These are phyloP conservation scores for Yamadazyma mexicana DNA, from an alignment of 1,139 yeast genomes.

Conservation along the genomic window DNA sequence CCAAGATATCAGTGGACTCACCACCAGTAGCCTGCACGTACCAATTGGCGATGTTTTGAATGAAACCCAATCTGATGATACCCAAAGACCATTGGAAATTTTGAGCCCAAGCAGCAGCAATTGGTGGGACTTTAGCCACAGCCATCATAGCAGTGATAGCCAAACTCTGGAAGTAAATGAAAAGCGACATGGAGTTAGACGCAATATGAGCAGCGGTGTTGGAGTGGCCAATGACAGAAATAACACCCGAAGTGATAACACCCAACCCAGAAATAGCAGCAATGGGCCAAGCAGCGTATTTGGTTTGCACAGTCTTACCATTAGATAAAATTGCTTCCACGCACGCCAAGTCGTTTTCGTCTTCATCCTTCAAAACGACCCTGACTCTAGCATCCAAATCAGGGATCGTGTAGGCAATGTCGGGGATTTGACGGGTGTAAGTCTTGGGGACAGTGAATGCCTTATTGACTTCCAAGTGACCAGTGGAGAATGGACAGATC, in stretches of 20 bases:
- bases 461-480: slow-evolving; percentile 69
- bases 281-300: slow-evolving; percentile 95
- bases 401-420: slow-evolving; percentile 85
- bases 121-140: slow-evolving; percentile 88
- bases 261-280: slow-evolving; percentile 92
- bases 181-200: slow-evolving; percentile 87
- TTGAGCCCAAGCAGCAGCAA: slow-evolving; percentile 98
- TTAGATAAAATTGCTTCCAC: slow-evolving; percentile 85
- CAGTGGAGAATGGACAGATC: slow-evolving; percentile 83
- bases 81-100: slow-evolving; percentile 98
- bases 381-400: slow-evolving; percentile 91
- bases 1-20: slow-evolving; percentile 68
- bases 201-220: slow-evolving; percentile 97
- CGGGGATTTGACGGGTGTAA: slow-evolving; percentile 62
- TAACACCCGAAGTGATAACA: slow-evolving; percentile 79
- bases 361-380: slow-evolving; percentile 53
- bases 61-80: slow-evolving; percentile 72
- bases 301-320: slow-evolving; percentile 93
- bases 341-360: slow-evolving; percentile 68
- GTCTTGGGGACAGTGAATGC: slow-evolving; percentile 44
- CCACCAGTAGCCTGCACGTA: slow-evolving; percentile 98
- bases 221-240: slow-evolving; percentile 85
- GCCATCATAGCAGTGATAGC: slow-evolving; percentile 97
- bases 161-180: slow-evolving; percentile 89
- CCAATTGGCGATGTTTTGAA: slow-evolving; percentile 90